Evolutionary conservation across 257 asterid genomes (phyloP).

Genomic region (Solanum clarkiae): DNA sequence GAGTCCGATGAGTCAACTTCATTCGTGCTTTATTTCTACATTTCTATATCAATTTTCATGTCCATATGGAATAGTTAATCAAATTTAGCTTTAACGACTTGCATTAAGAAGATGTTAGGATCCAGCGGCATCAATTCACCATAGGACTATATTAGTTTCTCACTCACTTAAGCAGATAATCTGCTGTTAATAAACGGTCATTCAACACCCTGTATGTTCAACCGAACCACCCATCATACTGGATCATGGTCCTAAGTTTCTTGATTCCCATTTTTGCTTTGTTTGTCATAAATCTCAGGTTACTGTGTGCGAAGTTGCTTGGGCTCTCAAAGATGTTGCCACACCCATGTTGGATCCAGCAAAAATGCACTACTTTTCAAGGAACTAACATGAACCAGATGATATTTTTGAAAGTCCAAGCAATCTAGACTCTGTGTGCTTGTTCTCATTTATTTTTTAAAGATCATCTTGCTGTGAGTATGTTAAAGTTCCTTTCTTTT

Average conservation of each 20-base stretch:
- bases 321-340: no score
- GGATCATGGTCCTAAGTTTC: neutral
- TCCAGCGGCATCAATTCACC: neutral
- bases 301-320: neutral
- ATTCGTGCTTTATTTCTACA: no score
- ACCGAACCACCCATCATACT: neutral
- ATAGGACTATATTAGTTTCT: neutral
- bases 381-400: no score
- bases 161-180: neutral
- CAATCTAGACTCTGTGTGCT: neutral
- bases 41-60: no score
- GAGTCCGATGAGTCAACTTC: no score
- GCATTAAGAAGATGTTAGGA: neutral
- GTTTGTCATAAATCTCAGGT: neutral
- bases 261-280: neutral
- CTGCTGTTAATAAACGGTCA: neutral
- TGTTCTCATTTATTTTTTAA: neutral
- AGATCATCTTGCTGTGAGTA: neutral
- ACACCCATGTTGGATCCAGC: no score
- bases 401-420: no score
- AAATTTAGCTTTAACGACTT: no score
- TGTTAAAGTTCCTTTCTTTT: neutral
- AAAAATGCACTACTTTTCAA: no score
- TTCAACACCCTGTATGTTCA: neutral
- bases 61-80: no score